A percentile compares a stretch with the other conserved stretches of the same genome.
Conservation (phyloP, 768 basidiomycete genomes). For the Baorangia bicolor region DNA sequence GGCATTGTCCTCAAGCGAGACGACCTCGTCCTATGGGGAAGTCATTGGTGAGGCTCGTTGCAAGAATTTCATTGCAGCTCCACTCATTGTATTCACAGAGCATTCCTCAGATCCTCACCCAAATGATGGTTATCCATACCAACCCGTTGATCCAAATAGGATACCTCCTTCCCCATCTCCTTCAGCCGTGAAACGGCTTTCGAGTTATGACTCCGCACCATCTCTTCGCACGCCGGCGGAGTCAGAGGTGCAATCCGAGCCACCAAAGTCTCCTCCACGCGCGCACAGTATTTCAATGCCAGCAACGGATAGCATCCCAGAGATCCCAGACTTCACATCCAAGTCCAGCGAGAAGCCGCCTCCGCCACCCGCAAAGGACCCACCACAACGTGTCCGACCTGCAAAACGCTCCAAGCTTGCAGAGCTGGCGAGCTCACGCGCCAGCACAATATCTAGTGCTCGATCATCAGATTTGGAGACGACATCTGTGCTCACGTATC, state of each 20-base stretch:
- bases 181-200: conserved; percentile 63
- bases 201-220: conserved; percentile 56
- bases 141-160: conserved; percentile 49
- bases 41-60: conserved; percentile 49
- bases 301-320: conserved; percentile 49
- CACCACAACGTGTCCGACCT: conserved; percentile 22
- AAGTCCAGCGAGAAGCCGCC: conserved; percentile 41
- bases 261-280: conserved; percentile 38
- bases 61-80: not conserved
- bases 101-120: conserved; percentile 5
- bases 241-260: conserved; percentile 30
- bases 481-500: conserved; percentile 71
- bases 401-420: conserved; percentile 66
- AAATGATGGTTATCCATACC: conserved; percentile 6
- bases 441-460: conserved; percentile 51
- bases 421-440: conserved; percentile 62
- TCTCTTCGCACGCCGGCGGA: conserved; percentile 48
- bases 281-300: conserved; percentile 45
- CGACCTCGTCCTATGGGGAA: conserved; percentile 63
- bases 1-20: conserved; percentile 32
- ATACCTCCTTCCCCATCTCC: conserved; percentile 66
- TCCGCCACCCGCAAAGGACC: conserved; percentile 21
- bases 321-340: conserved; percentile 53
- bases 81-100: conserved; percentile 19
- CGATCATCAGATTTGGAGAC: conserved; percentile 53